A percentile compares a stretch with the other conserved stretches of the same genome.
These are phyloP conservation scores for Euphorbia tirucalli DNA, from an alignment of 345 rosid species.

Conservation along the genomic window DNA sequence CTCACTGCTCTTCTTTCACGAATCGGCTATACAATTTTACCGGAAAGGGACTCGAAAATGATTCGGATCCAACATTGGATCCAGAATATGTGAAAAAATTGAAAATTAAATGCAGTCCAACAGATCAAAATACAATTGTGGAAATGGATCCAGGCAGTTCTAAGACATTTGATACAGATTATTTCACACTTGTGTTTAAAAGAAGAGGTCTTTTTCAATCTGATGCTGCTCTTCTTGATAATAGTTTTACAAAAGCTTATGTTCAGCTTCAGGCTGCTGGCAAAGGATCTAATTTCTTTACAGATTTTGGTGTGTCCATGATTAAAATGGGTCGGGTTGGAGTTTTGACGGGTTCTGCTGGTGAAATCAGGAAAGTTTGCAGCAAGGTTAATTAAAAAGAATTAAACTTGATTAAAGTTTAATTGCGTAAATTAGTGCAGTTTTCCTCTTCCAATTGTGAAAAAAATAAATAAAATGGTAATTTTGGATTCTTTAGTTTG, in stretches of 20 bases:
- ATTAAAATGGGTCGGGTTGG: constrained; percentile 64
- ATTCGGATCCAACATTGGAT: constrained; percentile 50
- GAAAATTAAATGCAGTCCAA: constrained; percentile 41
- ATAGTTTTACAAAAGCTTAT: constrained; percentile 45
- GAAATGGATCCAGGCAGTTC: constrained; percentile 78
- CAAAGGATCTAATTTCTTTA: constrained; percentile 38
- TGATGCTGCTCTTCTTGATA: constrained; percentile 58
- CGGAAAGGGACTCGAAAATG: constrained; percentile 40
- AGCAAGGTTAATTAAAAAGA: constrained; percentile 33
- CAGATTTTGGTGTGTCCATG: constrained; percentile 69
- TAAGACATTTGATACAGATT: constrained; percentile 51
- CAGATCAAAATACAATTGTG: constrained; percentile 44
- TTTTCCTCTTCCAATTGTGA: no score
- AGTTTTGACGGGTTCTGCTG: constrained; percentile 48
- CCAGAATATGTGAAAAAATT: constrained; percentile 32
- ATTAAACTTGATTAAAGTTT: no score
- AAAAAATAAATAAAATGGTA: no score
- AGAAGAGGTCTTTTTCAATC: constrained; percentile 66
- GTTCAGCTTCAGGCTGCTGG: constrained; percentile 28
- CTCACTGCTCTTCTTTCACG: constrained; percentile 52
- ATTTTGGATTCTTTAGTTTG: no score
- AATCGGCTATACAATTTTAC: constrained; percentile 67
- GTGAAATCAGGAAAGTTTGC: constrained; percentile 65
- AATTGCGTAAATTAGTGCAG: no score
- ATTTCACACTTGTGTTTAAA: constrained; percentile 43